A percentile compares a stretch with the other conserved stretches of the same genome.
phyloP scores from a whole-genome alignment of 2,329 filamentous ascomycete genomes.

The Colletotrichum somersetense region DNA sequence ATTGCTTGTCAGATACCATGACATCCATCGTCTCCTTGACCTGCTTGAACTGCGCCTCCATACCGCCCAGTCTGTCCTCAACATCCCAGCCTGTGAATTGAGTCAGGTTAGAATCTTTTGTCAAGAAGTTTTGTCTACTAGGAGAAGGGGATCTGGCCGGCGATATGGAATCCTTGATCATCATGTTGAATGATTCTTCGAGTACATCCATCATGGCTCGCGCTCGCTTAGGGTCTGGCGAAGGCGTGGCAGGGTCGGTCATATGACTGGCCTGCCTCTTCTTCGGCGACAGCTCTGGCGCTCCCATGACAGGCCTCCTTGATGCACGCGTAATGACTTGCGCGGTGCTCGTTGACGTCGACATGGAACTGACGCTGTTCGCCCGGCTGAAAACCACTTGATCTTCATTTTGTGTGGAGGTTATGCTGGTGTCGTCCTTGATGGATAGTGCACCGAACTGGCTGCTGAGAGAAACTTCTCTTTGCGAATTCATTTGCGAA shows the following conservation, averaged over 20 bases:
- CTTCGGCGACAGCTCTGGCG: conserved; percentile 38
- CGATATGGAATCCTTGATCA: conserved; percentile 52
- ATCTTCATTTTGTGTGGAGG: conserved; percentile 49
- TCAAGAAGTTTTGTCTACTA: conserved; percentile 69
- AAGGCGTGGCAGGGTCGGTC: conserved; percentile 39
- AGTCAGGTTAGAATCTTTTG: conserved; percentile 79
- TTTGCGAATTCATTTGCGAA: conserved; percentile 49
- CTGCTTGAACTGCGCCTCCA: conserved; percentile 79
- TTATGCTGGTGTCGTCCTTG: conserved; percentile 47
- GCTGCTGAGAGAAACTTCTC: conserved; percentile 60
- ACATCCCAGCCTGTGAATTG: conserved; percentile 81
- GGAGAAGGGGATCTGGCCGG: conserved; percentile 59
- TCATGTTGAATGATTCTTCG: conserved; percentile 46
- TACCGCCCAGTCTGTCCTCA: conserved; percentile 78
- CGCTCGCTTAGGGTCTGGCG: conserved; percentile 36
- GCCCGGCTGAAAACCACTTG: conserved; percentile 60
- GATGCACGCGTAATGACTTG: conserved; percentile 44
- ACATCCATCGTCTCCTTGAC: conserved; percentile 80
- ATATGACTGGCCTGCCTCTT: conserved; percentile 40
- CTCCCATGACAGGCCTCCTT: not conserved
- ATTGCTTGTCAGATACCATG: conserved; percentile 75
- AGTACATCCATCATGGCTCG: conserved; percentile 45
- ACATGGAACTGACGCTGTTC: conserved; percentile 43
- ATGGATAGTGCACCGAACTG: conserved; percentile 57
- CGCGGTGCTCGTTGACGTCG: conserved; percentile 33